Percentiles rank a stretch among this genome's conserved stretches.
Evolutionary conservation across 306 rosid species (phyloP).

Genomic region (Medicago lupulina): DNA sequence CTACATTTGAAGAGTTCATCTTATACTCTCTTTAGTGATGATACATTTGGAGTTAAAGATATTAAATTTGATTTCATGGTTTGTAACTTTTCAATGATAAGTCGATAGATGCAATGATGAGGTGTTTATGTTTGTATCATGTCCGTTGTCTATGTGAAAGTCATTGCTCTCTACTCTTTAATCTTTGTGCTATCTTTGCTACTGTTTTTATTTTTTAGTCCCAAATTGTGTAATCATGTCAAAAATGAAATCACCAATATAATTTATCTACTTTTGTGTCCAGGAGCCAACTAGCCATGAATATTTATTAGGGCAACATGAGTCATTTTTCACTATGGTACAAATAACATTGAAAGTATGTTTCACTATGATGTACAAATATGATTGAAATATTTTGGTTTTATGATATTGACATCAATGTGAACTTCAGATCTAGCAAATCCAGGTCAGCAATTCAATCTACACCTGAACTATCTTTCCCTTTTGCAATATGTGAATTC

Average conservation of each 20-base stretch:
- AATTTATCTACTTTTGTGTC: not conserved
- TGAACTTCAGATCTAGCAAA: slow-evolving; percentile 5
- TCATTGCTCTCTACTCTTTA: not conserved
- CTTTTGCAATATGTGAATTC: slow-evolving; percentile 31
- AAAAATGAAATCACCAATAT: not conserved
- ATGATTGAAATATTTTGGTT: slow-evolving; percentile 32
- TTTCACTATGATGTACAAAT: slow-evolving; percentile 19
- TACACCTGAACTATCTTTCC: slow-evolving; percentile 31
- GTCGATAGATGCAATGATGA: too few species aligned
- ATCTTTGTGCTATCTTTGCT: not conserved
- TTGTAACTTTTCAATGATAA: too few species aligned
- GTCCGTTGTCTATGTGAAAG: not conserved
- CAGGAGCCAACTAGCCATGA: not conserved
- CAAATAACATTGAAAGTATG: slow-evolving; percentile 36
- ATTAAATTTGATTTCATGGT: too few species aligned
- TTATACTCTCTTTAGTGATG: too few species aligned
- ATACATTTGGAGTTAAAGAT: too few species aligned
- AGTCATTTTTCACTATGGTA: slow-evolving; percentile 14
- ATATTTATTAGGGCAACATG: slow-evolving; percentile 3
- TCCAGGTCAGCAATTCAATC: slow-evolving; percentile 28
- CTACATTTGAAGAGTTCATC: too few species aligned
- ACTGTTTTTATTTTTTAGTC: not conserved
- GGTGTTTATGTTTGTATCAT: not conserved
- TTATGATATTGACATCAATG: slow-evolving; percentile 27
- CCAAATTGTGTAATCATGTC: not conserved